phyloP scores from a whole-genome alignment of 495 filamentous ascomycete species.

The Lentithecium fluviatile region DNA sequence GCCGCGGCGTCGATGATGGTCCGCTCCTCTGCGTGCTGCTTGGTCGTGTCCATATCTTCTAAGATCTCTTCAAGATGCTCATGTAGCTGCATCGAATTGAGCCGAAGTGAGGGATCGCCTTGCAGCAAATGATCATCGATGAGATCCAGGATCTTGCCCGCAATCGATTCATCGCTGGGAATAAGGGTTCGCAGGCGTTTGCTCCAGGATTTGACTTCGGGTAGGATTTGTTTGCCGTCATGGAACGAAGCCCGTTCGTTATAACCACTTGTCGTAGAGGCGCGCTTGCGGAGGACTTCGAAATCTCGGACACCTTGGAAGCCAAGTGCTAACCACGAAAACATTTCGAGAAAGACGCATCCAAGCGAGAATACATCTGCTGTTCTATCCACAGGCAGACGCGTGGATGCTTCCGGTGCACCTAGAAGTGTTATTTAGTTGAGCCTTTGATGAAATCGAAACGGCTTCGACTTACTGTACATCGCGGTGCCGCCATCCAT shows the following conservation, averaged over 20 bases:
- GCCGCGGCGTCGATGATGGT: too few relatives aligned
- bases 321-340: not conserved
- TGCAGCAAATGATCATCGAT: conserved; percentile 4
- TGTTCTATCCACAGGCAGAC: conserved; percentile 38
- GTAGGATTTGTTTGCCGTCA: conserved; percentile 1
- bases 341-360: conserved; percentile 41
- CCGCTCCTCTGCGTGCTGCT: too few relatives aligned
- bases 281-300: not conserved
- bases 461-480: conserved; percentile 35
- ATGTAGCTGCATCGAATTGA: conserved; percentile 2
- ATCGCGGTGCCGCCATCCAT: conserved; percentile 41
- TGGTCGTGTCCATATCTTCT: too few relatives aligned
- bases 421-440: not conserved
- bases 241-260: not conserved
- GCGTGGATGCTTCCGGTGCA: conserved; percentile 3
- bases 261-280: not conserved
- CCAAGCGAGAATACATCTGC: conserved; percentile 48
- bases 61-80: not conserved
- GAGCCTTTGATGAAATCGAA: not conserved
- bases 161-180: not conserved
- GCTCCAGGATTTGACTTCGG: not conserved
- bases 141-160: not conserved
- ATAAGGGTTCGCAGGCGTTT: not conserved
- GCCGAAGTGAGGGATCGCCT: not conserved
- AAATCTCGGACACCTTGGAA: conserved; percentile 5